These are phyloP conservation scores for Cutaneotrichosporon daszewskae DNA, from an alignment of 1,284 basidiomycete species.

Conservation along the genomic window DNA sequence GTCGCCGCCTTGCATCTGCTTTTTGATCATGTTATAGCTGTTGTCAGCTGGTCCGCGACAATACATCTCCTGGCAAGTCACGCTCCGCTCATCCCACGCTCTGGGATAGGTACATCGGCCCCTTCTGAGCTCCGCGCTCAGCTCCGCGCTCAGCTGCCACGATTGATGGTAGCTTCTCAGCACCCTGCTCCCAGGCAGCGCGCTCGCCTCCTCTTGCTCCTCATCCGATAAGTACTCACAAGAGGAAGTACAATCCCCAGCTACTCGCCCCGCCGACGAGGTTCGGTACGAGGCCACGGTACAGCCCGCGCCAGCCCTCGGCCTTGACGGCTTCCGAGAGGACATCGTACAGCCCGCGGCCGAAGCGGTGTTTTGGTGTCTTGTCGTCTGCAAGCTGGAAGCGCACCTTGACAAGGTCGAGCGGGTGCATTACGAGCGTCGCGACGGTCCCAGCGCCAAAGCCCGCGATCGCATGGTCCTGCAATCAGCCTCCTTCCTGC, in stretches of 20 bases:
- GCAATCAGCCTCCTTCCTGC: neutral
- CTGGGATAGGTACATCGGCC: no score
- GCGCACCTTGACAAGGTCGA: conserved; percentile 93
- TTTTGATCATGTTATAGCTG: conserved; percentile 94
- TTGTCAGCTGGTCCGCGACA: conserved; percentile 1
- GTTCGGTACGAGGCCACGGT: conserved; percentile 85
- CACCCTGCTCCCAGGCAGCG: no score
- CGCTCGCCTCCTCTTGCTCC: no score
- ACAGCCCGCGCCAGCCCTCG: conserved; percentile 80
- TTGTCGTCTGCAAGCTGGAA: conserved; percentile 74
- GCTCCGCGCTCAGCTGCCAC: no score
- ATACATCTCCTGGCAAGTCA: no score
- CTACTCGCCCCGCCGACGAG: conserved; percentile 93
- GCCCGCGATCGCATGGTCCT: conserved; percentile 89
- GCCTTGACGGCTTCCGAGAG: conserved; percentile 66
- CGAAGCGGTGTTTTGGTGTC: conserved; percentile 57
- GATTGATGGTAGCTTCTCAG: no score
- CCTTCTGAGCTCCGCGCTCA: no score
- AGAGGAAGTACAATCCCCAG: conserved; percentile 97
- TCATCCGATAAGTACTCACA: conserved; percentile 71
- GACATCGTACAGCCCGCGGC: conserved; percentile 70
- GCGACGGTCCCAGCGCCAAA: conserved; percentile 88
- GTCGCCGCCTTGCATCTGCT: conserved; percentile 50
- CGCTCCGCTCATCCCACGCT: no score
- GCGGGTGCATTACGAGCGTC: conserved; percentile 93